Base-by-base conservation (phyloP, 2,329 filamentous ascomycete species). In the Xylaria digitata region DNA sequence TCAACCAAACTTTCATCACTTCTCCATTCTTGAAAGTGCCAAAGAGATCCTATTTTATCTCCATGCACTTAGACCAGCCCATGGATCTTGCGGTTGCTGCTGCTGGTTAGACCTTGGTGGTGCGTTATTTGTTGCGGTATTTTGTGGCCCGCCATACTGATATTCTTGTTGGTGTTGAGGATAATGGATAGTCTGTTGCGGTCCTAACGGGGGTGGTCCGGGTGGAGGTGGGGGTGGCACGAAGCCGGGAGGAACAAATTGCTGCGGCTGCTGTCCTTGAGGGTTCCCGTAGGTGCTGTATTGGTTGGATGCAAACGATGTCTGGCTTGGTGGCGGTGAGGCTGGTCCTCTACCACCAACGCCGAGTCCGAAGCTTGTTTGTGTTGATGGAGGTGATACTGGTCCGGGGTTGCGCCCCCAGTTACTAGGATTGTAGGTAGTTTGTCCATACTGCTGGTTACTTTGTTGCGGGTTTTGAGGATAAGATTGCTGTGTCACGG, bases 171-270 rank as follows among this genome's bases (percentile, higher is more conserved):
- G 71, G 61, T 76, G 78, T 50, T 77, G 77, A 34, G 77, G 65
- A 70, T 88, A 86, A 70, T 88, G 85, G 32, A 87, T 84, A 9
- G 86, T 89, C 76, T 89, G 87, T 75, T 89, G 87, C 37, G 86
- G 86, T 3, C 87, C 87, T 71, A 89, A 74, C 1, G 87, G 87
- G 7, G 87, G 87, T 3, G 87, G 87, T 0, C 87, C 87, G 0
- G 88, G 88, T 1, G 88, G 87, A 1, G 88, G 88, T 6, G 88
- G 87, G 2, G 88, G 88, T 4, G 87, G 88, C 43, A 90, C 85
- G 68, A 89, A 89, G 3, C 87, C 87, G 0, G 82, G 81, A 15
- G 87, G 85, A 34, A 86, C 82, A 61, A 84, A 85, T 15, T 80
- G 78, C 68, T 80, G 80, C 69, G 78, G 80, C 76, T 71, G 80